Percentiles rank a stretch among this genome's conserved stretches.
Evolutionary conservation across 2,329 filamentous ascomycete genomes (phyloP).

Genomic region (Botrytis byssoidea): DNA sequence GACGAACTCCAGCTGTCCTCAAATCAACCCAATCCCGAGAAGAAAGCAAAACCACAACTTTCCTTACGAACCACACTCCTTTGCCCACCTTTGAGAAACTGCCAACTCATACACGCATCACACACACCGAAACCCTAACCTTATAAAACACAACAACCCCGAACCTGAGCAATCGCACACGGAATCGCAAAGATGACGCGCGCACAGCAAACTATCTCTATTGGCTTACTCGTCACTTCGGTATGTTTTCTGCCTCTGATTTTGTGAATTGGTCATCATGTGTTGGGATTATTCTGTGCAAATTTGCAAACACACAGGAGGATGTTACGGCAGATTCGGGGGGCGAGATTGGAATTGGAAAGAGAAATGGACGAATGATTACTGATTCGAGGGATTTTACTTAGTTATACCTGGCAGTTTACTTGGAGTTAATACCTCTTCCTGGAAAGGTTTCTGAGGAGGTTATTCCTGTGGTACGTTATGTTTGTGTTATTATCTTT

Average conservation of each 20-base stretch:
- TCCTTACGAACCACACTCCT: conserved; percentile 38
- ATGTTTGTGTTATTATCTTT: not conserved
- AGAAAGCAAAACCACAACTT: conserved; percentile 13
- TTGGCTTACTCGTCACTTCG: conserved; percentile 82
- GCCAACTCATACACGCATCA: conserved; percentile 22
- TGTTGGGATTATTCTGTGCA: conserved; percentile 14
- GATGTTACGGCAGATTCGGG: conserved; percentile 23
- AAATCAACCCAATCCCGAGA: conserved; percentile 14
- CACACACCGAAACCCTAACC: conserved; percentile 14
- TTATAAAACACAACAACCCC: conserved; percentile 18
- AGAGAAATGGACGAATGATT: conserved; percentile 4
- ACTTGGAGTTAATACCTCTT: conserved; percentile 78
- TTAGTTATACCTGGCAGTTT: conserved; percentile 86
- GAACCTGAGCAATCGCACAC: conserved; percentile 16
- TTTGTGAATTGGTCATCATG: conserved; percentile 12
- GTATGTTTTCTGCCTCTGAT: conserved; percentile 50
- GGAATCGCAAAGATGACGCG: conserved; percentile 73
- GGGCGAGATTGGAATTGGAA: conserved; percentile 1
- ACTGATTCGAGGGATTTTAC: conserved; percentile 12
- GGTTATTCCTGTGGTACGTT: conserved; percentile 82
- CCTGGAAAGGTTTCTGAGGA: conserved; percentile 76
- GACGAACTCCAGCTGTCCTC: conserved; percentile 27
- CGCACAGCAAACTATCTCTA: conserved; percentile 86
- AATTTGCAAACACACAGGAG: conserved; percentile 18
- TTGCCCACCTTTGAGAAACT: conserved; percentile 24